phyloP scores from a whole-genome alignment of 345 rosid genomes.

The Populus tremula region DNA sequence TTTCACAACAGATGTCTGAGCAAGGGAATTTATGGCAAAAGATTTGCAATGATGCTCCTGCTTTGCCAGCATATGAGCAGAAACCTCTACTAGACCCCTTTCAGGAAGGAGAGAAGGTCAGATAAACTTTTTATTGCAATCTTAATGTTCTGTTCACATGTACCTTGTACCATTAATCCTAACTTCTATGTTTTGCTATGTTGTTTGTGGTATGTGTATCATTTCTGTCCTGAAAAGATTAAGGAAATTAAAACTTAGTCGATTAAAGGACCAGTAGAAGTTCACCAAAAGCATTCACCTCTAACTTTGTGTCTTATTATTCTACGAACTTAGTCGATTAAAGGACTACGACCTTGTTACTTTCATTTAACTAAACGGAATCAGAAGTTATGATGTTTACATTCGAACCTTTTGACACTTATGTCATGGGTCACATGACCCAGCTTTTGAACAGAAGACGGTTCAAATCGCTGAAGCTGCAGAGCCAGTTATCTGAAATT shows the following conservation, averaged over 20 bases:
- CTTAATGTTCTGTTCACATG: not conserved
- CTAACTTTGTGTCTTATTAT: too few species aligned
- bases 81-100: conserved; percentile 82
- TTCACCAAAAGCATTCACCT: not conserved
- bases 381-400: not conserved
- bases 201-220: not conserved
- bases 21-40: conserved; percentile 83
- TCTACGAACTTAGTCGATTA: not conserved
- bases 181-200: not conserved
- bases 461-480: not conserved
- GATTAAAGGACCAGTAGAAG: not conserved
- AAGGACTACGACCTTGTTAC: not conserved
- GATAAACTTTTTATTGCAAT: not conserved
- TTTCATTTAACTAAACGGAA: not conserved
- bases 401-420: not conserved
- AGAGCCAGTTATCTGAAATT: not conserved
- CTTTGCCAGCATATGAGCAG: conserved; percentile 76
- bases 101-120: conserved; percentile 93
- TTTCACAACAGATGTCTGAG: conserved; percentile 86
- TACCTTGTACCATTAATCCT: not conserved
- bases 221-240: not conserved
- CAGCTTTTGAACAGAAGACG: too few species aligned
- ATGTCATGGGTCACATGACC: not conserved
- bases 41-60: conserved; percentile 83
- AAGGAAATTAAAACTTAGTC: not conserved